phyloP scores from a whole-genome alignment of 192 early-diverging fungal species.

The Gonapodya prolifera region DNA sequence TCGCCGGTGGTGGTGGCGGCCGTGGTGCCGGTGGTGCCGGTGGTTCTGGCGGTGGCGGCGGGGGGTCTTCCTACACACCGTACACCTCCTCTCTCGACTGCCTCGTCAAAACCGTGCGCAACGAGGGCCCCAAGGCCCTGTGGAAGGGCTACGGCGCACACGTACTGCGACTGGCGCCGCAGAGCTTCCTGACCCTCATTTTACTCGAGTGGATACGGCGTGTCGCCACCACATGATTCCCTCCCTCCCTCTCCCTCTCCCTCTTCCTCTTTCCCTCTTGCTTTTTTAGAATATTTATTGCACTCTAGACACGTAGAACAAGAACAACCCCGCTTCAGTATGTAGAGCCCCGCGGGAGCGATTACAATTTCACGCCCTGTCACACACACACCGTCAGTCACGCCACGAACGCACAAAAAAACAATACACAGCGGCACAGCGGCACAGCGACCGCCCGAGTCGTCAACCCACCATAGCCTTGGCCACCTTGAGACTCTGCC shows the following conservation, averaged over 20 bases:
- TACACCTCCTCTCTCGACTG: conserved; percentile 79
- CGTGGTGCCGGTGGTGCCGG: conserved; percentile 65
- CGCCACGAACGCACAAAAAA: neutral
- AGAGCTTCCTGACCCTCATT: conserved; percentile 85
- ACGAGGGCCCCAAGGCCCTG: conserved; percentile 71
- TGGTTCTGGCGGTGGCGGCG: conserved; percentile 39
- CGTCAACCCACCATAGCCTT: neutral
- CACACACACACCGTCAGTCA: neutral
- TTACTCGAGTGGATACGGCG: conserved; percentile 48
- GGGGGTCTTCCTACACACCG: too few species aligned
- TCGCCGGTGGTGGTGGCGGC: neutral
- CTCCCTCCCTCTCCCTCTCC: too few species aligned
- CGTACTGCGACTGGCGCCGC: conserved; percentile 48
- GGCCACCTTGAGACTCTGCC: conserved; percentile 4
- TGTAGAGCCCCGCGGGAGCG: too few species aligned
- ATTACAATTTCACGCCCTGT: neutral
- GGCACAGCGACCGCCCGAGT: too few species aligned
- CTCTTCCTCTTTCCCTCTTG: too few species aligned
- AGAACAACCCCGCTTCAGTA: too few species aligned
- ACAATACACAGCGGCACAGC: too few species aligned
- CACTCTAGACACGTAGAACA: too few species aligned
- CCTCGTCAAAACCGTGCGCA: conserved; percentile 63
- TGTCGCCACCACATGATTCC: too few species aligned
- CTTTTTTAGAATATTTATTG: too few species aligned
- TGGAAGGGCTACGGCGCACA: conserved; percentile 90